Conservation (phyloP, 345 rosid species). For the Gossypioides kirkii region DNA sequence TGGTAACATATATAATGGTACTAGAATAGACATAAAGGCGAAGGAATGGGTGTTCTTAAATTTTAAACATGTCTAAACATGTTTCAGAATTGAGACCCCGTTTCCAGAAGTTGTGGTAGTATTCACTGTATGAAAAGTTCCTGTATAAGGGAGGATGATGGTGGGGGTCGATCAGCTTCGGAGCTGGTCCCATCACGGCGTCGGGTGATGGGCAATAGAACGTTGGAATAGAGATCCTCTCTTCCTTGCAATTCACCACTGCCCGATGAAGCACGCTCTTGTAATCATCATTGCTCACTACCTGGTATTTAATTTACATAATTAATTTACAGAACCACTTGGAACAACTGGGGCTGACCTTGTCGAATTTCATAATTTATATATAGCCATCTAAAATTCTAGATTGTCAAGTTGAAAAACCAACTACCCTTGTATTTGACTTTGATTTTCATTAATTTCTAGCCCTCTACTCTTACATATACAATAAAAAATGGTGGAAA, state of each 20-base stretch:
- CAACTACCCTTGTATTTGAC: not conserved
- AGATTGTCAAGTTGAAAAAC: not conserved
- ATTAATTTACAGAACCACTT: too few species aligned
- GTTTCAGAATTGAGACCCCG: constrained; percentile 22
- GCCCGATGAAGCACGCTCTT: constrained; percentile 62
- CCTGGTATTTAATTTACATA: constrained; percentile 14
- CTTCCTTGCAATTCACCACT: constrained; percentile 35
- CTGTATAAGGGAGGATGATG: constrained; percentile 33
- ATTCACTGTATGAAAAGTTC: constrained; percentile 29
- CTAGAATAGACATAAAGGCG: not conserved
- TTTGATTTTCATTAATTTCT: too few species aligned
- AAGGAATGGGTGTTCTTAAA: not conserved
- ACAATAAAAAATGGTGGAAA: too few species aligned
- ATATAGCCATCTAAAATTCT: not conserved
- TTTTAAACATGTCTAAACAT: constrained; percentile 28
- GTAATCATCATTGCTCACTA: constrained; percentile 47
- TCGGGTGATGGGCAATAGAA: constrained; percentile 50
- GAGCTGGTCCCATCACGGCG: constrained; percentile 43
- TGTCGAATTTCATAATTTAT: not conserved
- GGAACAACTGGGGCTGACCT: too few species aligned
- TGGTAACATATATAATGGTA: not conserved
- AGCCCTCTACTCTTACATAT: too few species aligned
- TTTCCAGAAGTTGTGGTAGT: constrained; percentile 28
- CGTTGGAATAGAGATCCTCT: constrained; percentile 50
- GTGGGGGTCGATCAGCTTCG: constrained; percentile 23